Percentiles rank a stretch among this genome's conserved stretches.
phyloP scores from a whole-genome alignment of 352 stramenopile genomes.

The Phytophthora hibernalis region DNA sequence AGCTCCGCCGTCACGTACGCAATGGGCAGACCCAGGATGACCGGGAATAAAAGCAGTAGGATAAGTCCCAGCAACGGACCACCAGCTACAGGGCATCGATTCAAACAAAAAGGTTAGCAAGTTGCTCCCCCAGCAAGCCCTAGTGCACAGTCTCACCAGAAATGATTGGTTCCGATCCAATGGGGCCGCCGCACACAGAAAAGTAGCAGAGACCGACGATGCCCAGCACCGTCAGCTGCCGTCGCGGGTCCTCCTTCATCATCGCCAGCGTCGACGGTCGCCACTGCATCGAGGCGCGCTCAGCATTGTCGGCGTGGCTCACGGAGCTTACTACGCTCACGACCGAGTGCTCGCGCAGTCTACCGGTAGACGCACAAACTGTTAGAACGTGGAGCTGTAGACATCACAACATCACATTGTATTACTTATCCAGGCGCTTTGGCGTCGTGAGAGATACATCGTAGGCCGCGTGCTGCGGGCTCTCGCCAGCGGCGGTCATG shows the following conservation, averaged over 20 bases:
- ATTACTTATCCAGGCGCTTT: constrained; percentile 44
- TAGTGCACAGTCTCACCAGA: constrained; percentile 33
- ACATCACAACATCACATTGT: constrained; percentile 5
- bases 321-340: constrained; percentile 30
- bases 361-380: not conserved
- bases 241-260: constrained; percentile 48
- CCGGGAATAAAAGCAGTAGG: constrained; percentile 85
- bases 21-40: constrained; percentile 92
- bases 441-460: constrained; percentile 38
- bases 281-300: constrained; percentile 29
- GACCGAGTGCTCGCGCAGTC: constrained; percentile 24
- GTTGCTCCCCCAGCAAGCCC: not conserved
- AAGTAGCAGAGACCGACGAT: constrained; percentile 66
- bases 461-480: constrained; percentile 34
- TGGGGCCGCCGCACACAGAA: constrained; percentile 48
- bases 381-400: not conserved
- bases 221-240: constrained; percentile 49
- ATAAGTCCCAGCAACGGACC: constrained; percentile 83
- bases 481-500: constrained; percentile 23
- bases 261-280: constrained; percentile 34
- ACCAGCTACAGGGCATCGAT: constrained; percentile 41
- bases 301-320: constrained; percentile 19
- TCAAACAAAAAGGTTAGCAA: not conserved
- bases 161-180: constrained; percentile 51
- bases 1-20: constrained; percentile 94